Conservation (phyloP, 2,329 filamentous ascomycete species). For the Pseudogymnoascus sp. region DNA sequence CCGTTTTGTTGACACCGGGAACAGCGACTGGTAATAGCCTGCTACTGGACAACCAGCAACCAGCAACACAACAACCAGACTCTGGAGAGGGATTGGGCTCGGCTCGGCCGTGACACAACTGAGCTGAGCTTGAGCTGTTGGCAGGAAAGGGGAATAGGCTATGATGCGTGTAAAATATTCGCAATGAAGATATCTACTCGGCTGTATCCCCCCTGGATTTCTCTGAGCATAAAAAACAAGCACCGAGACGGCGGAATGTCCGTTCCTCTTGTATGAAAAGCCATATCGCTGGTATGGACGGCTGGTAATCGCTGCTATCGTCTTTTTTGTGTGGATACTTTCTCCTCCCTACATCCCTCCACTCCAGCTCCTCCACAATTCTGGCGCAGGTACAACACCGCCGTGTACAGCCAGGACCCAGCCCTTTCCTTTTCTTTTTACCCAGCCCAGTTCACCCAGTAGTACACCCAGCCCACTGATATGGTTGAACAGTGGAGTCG, state of each 20-base stretch:
- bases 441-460: background rate
- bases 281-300: background rate
- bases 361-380: background rate
- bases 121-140: no score
- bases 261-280: background rate
- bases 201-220: background rate
- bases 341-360: background rate
- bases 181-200: background rate
- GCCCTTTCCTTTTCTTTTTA: slow-evolving; percentile 3
- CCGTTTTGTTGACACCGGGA: slow-evolving; percentile 1
- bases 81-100: no score
- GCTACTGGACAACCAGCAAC: no score
- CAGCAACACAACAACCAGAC: no score
- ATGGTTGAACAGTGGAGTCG: background rate
- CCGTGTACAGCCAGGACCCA: background rate
- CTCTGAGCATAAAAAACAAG: background rate
- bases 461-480: background rate
- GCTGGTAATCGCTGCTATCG: background rate
- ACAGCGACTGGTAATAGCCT: background rate
- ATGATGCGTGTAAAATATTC: background rate
- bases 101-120: no score
- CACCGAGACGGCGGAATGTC: background rate
- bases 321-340: background rate
- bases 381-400: background rate
- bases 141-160: no score